phyloP scores from a whole-genome alignment of 176 grass and related monocot genomes.

The Pontederia crassipes region DNA sequence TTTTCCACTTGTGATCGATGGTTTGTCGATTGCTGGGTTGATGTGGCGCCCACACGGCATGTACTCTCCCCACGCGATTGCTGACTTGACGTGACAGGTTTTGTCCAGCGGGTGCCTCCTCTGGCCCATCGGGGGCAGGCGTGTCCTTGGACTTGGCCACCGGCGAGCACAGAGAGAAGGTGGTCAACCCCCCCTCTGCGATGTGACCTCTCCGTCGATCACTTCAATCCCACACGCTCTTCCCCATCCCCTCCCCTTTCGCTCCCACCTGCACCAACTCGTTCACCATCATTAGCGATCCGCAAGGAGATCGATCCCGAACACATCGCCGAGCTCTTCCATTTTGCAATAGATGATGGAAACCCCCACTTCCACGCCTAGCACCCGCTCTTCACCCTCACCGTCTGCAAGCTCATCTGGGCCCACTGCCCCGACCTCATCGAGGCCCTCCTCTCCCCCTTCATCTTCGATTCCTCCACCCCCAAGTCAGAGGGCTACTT shows the following conservation, averaged over 20 bases:
- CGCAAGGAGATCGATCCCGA: slow-evolving; percentile 44
- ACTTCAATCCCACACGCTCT: background rate
- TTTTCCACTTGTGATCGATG: too few species aligned
- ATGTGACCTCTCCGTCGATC: slow-evolving; percentile 24
- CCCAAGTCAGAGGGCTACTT: slow-evolving; percentile 62
- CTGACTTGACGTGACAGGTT: too few species aligned
- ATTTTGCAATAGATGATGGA: slow-evolving; percentile 20
- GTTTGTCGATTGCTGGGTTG: too few species aligned
- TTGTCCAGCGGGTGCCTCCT: too few species aligned
- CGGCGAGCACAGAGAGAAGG: too few species aligned
- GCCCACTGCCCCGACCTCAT: slow-evolving; percentile 66
- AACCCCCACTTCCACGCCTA: slow-evolving; percentile 40
- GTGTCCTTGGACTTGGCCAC: too few species aligned
- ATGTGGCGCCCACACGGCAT: too few species aligned
- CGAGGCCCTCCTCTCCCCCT: slow-evolving; percentile 39
- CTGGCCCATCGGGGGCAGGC: too few species aligned
- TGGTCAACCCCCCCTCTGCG: too few species aligned
- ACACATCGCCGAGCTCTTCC: slow-evolving; percentile 58
- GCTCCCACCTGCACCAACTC: slow-evolving; percentile 12
- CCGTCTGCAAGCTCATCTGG: slow-evolving; percentile 40
- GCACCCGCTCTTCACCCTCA: slow-evolving; percentile 52
- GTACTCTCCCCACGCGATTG: too few species aligned
- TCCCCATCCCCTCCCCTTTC: background rate
- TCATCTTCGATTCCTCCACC: slow-evolving; percentile 38
- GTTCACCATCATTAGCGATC: slow-evolving; percentile 33